Evolutionary conservation across 2,329 filamentous ascomycete genomes (phyloP), one percentile per base, ranked within the genome.

Genomic region (Thelonectria rubi): DNA sequence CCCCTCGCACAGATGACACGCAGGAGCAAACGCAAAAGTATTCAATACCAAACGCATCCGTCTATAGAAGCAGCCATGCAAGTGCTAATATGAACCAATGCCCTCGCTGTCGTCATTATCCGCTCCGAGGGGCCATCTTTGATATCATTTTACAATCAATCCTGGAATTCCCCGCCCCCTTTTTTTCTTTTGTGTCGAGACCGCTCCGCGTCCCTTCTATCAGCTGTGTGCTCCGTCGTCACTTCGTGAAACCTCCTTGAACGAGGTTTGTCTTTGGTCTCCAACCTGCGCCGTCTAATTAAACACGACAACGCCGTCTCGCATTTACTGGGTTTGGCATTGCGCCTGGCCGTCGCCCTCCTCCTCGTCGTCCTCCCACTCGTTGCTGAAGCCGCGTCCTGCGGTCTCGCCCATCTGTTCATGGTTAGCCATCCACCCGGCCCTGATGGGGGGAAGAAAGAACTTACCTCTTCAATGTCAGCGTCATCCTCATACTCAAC

Each of bases 401-500:
- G 86, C 88, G 3, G 88, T 88, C 53, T 88, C 89, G 50, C 91
- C 91, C 82, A 93, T 93, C 81, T 90, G 60, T 30, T 15, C 9
- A 45, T 54, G 47, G 51, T 71, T 60, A 71, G 69, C 54, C 49
- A 39, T 3, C 20, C 17, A 17, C 15, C 26, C 51, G 34, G 10
- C 11, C 12, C 37, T 2, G 15, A 45, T 20, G 40, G 32, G 61
- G 37, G 69, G 64, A 56, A 21, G 53, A 15, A 42, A 20, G 37
- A 49, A 39, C 84, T 78, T 77, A 90, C 88, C 72, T 93, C 88
- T 53, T 97, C 92, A 69, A 97, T 86, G 70, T 93, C 89, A 3
- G 88, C 92, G 66, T 94, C 87, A n/a, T 87, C 86, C 64, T 97
- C 91, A 71, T 92, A 97, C 3, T 92, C 86, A 1, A 97, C 93